Percentiles rank a stretch among this genome's conserved stretches.
Evolutionary conservation across 306 rosid genomes (phyloP).

Genomic region (barrel medic (Medicago truncatula)): MtrunA17r5.0-ANR NC_053048.1:48109501-48110000

Average conservation of each 20-base stretch:
- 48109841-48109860: conserved; percentile 33
- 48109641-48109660: neutral
- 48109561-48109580: neutral
- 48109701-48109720: conserved; percentile 2
- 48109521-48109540: conserved; percentile 30
- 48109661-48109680: conserved; percentile 22
- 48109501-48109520: conserved; percentile 21
- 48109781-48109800: conserved; percentile 20
- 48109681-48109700: conserved; percentile 13
- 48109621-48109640: conserved; percentile 20
- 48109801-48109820: conserved; percentile 35
- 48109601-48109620: conserved; percentile 9
- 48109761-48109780: neutral
- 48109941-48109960: conserved; percentile 8
- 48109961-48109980: conserved; percentile 37
- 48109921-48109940: conserved; percentile 28
- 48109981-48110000: conserved; percentile 5
- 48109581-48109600: conserved; percentile 20
- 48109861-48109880: conserved; percentile 25
- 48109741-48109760: conserved; percentile 27
- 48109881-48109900: conserved; percentile 35
- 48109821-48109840: conserved; percentile 18
- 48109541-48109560: neutral
- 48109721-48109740: neutral
- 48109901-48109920: conserved; percentile 29